Evolutionary conservation across 495 filamentous ascomycete genomes (phyloP).

Genomic region (Daldinia vernicosa): DNA sequence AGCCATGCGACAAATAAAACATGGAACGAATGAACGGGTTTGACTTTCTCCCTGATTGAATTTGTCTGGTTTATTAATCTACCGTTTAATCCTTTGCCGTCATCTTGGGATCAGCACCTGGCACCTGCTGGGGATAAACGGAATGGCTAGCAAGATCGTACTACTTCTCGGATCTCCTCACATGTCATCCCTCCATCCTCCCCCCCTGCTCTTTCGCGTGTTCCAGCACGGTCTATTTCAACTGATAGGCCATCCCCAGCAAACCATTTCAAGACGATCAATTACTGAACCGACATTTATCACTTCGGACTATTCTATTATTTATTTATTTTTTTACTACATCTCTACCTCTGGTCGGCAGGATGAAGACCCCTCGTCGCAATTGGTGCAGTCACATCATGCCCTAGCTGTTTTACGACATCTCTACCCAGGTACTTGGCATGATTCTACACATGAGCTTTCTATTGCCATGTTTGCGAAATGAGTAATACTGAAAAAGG

Average conservation of each 20-base stretch:
- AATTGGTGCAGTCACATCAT: constrained; percentile 26
- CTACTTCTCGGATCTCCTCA: constrained; percentile 2
- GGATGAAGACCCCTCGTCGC: constrained; percentile 14
- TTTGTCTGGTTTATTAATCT: constrained; percentile 12
- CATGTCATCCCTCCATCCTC: neutral
- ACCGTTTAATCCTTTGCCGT: neutral
- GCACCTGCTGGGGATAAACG: neutral
- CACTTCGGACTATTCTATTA: neutral
- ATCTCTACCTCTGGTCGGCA: neutral
- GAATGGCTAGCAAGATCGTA: neutral
- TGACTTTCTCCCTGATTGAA: constrained; percentile 14
- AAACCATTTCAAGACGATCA: neutral
- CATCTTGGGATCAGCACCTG: constrained; percentile 2
- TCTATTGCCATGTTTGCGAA: neutral
- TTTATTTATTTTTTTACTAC: neutral
- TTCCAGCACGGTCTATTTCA: neutral
- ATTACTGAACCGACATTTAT: neutral
- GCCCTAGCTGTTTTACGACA: constrained; percentile 19
- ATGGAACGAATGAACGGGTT: constrained; percentile 4
- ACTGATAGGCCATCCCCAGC: constrained; percentile 2
- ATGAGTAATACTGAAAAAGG: neutral
- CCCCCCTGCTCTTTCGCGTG: neutral
- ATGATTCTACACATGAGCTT: neutral
- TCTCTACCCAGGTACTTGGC: constrained; percentile 10
- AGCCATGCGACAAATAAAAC: neutral